Evolutionary conservation across 139 green algal genomes (phyloP).

Genomic region (Chlorella sp.): DNA sequence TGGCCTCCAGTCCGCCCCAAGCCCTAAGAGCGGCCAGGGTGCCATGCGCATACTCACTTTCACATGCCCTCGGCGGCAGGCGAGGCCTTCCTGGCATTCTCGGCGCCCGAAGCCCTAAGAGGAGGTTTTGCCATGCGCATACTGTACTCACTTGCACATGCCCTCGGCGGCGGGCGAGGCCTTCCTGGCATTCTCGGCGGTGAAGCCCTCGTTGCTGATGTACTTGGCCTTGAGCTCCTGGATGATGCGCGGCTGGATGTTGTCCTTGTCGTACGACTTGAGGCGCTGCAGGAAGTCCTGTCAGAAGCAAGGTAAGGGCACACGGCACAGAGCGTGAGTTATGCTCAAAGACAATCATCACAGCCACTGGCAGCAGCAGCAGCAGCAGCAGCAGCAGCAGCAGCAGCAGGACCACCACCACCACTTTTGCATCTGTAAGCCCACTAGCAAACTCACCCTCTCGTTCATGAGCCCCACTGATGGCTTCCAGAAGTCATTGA

Average conservation of each 20-base stretch:
- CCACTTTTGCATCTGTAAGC: too few species aligned
- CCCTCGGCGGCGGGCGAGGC: conserved; percentile 54
- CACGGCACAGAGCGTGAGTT: too few species aligned
- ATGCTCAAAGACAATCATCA: too few species aligned
- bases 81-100: conserved; percentile 24
- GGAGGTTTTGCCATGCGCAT: too few species aligned
- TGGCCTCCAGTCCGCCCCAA: too few species aligned
- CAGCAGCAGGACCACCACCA: conserved; percentile 29
- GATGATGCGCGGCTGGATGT: conserved; percentile 59
- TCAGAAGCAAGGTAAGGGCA: neutral
- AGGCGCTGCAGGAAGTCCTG: conserved; percentile 61
- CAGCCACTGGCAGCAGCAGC: too few species aligned
- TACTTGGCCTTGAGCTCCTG: conserved; percentile 50
- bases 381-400: too few species aligned
- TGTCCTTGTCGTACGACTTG: conserved; percentile 77
- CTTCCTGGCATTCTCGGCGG: conserved; percentile 59
- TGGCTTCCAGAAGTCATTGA: conserved; percentile 74
- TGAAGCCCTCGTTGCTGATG: conserved; percentile 66
- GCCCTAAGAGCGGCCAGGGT: neutral
- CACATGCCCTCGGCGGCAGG: conserved; percentile 65
- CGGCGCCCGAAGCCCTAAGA: too few species aligned
- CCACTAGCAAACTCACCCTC: conserved; percentile 21
- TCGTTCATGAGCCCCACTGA: conserved; percentile 60
- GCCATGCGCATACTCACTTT: conserved; percentile 33
- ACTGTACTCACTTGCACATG: conserved; percentile 70